phyloP scores from a whole-genome alignment of 2,329 filamentous ascomycete species.

The Septoria linicola region DNA sequence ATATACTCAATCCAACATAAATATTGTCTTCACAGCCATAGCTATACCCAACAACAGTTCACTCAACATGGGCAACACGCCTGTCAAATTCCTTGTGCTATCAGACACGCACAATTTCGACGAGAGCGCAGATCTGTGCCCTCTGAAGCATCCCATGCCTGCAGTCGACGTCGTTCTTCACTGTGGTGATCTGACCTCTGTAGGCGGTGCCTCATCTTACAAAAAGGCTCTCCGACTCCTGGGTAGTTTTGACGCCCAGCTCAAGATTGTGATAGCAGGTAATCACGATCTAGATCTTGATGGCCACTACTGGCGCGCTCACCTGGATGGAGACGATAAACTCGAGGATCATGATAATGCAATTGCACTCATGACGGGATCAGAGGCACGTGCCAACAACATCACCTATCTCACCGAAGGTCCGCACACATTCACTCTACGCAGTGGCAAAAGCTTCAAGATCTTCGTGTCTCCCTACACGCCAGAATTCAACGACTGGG shows the following conservation, averaged over 20 bases:
- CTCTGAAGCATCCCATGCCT: conserved; percentile 18
- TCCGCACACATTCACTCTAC: conserved; percentile 45
- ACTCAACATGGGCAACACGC: neutral
- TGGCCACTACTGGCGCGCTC: conserved; percentile 39
- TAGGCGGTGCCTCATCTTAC: conserved; percentile 31
- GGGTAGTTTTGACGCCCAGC: conserved; percentile 30
- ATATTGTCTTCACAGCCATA: no score
- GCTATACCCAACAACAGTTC: no score
- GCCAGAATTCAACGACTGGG: conserved; percentile 54
- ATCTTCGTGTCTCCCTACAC: conserved; percentile 55
- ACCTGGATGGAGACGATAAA: conserved; percentile 33
- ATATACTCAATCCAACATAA: no score
- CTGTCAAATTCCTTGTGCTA: conserved; percentile 25
- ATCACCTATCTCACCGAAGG: conserved; percentile 58
- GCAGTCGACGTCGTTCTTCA: conserved; percentile 41
- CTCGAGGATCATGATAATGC: conserved; percentile 29
- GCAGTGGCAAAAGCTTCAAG: conserved; percentile 49
- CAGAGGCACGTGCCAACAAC: conserved; percentile 42
- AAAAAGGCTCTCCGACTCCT: conserved; percentile 31
- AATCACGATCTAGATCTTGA: conserved; percentile 38
- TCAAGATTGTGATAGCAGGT: conserved; percentile 39
- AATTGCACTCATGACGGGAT: conserved; percentile 19
- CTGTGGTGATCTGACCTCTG: conserved; percentile 41
- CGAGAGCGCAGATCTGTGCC: conserved; percentile 7
- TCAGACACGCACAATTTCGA: conserved; percentile 33